Base-by-base conservation (phyloP, 768 basidiomycete species). In the Psilocybe cyanescens region DNA sequence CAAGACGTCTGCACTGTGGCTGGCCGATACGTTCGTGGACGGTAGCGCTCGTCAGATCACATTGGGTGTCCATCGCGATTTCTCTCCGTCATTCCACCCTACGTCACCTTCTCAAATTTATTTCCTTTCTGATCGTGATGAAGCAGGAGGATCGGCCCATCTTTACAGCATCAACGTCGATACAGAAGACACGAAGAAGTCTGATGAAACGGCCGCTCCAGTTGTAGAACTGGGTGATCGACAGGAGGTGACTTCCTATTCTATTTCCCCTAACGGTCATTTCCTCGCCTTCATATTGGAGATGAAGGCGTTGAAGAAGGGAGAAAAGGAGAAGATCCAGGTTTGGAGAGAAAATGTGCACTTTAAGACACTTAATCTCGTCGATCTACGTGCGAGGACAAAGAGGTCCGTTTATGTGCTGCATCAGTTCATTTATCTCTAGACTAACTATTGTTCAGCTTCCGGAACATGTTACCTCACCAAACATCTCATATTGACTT, bases 311-410 rank as follows among this genome's bases (percentile, higher is more conserved):
- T 55, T 29, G 46, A 63, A 55, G 29, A 63, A 59, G 41, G 62
- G 62, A 17, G 61, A 63, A 24, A 63, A 63, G 35, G 62, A 63
- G 29, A 14, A 29, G 3, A 59, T 63, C 44, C 35, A 39, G 19
- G 35, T 63, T 8, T 63, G 62, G 62, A 55, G 62, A 37, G 62
- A 63, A 48, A 55, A 59, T 41, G 55, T 48, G 30, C 28, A 55
- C 12, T 59, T 58, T 24, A 54, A 46, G 17, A 58, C 62, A 6
- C 57, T 62, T 14, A 52, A 41, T 6, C n/a, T 62, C n/a, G 29
- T 62, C 29, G 57, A 62, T 41, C 19, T 62, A 29, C 19, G 33
- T 41, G 51, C 47, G 7, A 24, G 16, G 35, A 29, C 57, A 24
- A 54, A 47, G 51, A 41, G 51, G 61, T 58, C 3, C 11, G 55